Evolutionary conservation across 805 yeast species (phyloP).

Genomic region (Maudiozyma bulderi): DNA sequence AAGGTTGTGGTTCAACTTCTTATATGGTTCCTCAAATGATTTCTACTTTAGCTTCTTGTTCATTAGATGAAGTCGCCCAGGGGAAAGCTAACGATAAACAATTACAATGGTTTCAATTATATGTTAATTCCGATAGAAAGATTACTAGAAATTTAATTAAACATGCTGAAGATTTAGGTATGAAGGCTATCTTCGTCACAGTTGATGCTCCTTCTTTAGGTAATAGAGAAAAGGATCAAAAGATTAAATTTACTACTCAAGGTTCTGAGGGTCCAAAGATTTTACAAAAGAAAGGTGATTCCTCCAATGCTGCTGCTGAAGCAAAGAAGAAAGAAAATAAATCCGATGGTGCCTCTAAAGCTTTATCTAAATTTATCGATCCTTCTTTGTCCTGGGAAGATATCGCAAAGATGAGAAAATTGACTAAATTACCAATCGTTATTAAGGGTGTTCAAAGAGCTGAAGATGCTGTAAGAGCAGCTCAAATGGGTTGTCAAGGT

Average conservation of each 20-base stretch:
- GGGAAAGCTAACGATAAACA: conserved; percentile 53
- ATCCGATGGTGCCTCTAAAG: conserved; percentile 75
- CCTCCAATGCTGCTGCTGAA: conserved; percentile 26
- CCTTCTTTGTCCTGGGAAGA: conserved; percentile 58
- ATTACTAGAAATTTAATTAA: conserved; percentile 51
- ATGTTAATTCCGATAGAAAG: conserved; percentile 70
- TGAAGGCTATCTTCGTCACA: conserved; percentile 77
- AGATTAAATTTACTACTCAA: conserved; percentile 43
- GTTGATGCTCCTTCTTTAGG: conserved; percentile 93
- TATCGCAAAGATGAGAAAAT: conserved; percentile 42
- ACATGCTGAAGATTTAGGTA: conserved; percentile 64
- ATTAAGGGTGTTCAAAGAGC: conserved; percentile 80
- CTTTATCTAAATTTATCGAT: conserved; percentile 79
- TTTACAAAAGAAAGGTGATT: conserved; percentile 37
- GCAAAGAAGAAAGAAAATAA: conserved; percentile 36
- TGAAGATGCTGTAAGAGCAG: conserved; percentile 69
- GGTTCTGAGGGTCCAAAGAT: conserved; percentile 24
- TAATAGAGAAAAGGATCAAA: conserved; percentile 80
- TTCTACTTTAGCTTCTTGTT: conserved; percentile 82
- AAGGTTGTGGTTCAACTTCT: conserved; percentile 65
- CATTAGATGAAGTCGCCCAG: conserved; percentile 75
- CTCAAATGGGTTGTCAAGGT: conserved; percentile 62
- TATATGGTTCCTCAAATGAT: conserved; percentile 70
- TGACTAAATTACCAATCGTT: conserved; percentile 56
- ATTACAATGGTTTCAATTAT: conserved; percentile 81